Conservation (phyloP, 2,329 filamentous ascomycete species). For the Colletotrichum orchidophilum region DNA sequence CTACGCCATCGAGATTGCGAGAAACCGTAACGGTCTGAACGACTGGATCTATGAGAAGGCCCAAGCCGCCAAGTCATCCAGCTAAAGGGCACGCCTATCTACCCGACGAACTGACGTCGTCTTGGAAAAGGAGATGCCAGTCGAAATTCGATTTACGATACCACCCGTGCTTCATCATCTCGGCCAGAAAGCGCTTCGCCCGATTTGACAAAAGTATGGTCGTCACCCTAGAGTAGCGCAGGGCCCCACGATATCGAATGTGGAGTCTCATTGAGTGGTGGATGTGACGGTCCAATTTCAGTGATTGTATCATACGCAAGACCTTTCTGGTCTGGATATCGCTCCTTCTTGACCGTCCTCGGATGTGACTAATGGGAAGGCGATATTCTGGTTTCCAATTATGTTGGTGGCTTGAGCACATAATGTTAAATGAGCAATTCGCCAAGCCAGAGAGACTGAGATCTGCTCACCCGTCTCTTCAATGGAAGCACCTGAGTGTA, state of each 20-base stretch:
- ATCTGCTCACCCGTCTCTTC: too few relatives aligned
- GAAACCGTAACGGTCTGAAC: slow-evolving; percentile 89
- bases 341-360: neutral
- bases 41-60: slow-evolving; percentile 96
- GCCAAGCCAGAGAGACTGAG: neutral
- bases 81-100: neutral
- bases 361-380: neutral
- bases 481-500: too few relatives aligned
- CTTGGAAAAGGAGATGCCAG: neutral
- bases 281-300: neutral
- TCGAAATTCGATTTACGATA: neutral
- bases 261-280: neutral
- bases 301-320: neutral
- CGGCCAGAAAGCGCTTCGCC: slow-evolving; percentile 9
- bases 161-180: neutral
- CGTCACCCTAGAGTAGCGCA: neutral
- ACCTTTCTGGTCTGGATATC: neutral
- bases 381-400: neutral
- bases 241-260: neutral
- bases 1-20: slow-evolving; percentile 64
- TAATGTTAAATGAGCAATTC: neutral
- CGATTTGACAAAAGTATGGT: neutral
- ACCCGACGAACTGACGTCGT: neutral
- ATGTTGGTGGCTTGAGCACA: neutral
- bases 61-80: slow-evolving; percentile 65